phyloP scores from a whole-genome alignment of 257 asterid genomes.

The Coffea canephora region DNA sequence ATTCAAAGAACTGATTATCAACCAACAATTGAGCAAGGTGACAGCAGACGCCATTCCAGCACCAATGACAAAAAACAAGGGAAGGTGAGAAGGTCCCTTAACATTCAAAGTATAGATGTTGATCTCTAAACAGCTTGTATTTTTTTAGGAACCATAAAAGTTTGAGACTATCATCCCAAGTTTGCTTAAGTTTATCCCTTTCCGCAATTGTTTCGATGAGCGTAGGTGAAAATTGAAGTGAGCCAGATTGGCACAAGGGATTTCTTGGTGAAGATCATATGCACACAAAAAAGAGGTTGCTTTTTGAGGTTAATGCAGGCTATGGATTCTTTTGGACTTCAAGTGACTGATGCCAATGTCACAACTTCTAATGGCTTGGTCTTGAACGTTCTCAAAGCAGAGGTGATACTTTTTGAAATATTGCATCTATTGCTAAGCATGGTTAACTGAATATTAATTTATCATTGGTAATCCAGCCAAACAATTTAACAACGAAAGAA shows the following conservation, averaged over 20 bases:
- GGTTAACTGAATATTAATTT: background rate
- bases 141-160: background rate
- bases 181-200: background rate
- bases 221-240: conserved; percentile 63
- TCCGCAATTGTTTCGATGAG: background rate
- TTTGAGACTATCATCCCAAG: background rate
- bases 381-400: conserved; percentile 45
- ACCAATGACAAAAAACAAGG: conserved; percentile 28
- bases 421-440: background rate
- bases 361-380: conserved; percentile 51
- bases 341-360: conserved; percentile 59
- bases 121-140: background rate
- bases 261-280: conserved; percentile 52
- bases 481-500: background rate
- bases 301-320: conserved; percentile 62
- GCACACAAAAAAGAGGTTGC: conserved; percentile 41
- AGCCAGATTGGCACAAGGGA: conserved; percentile 46
- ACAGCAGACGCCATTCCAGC: conserved; percentile 2
- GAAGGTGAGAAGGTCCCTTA: conserved; percentile 30
- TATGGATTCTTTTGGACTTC: conserved; percentile 49
- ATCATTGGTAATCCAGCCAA: background rate
- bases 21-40: conserved; percentile 7
- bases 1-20: background rate
- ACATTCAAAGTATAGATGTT: background rate
- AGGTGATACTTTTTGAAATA: conserved; percentile 38